A percentile compares a stretch with the other conserved stretches of the same genome.
These are phyloP conservation scores for Ceratocystis ficicola DNA, from an alignment of 2,329 filamentous ascomycete species.

Conservation along the genomic window DNA sequence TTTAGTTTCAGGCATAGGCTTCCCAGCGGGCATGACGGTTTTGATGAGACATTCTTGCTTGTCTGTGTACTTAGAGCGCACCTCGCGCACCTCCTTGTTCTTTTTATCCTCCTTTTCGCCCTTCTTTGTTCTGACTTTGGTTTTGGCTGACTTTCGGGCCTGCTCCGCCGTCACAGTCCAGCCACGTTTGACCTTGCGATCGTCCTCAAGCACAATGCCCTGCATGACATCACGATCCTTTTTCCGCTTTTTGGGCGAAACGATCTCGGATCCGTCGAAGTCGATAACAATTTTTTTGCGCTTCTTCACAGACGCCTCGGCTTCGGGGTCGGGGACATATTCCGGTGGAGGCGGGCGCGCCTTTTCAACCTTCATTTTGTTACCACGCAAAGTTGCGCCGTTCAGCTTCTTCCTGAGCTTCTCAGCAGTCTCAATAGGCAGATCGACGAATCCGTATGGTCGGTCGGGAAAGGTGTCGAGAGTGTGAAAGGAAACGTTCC, in stretches of 20 bases:
- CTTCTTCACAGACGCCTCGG: slow-evolving; percentile 30
- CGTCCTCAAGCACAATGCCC: slow-evolving; percentile 60
- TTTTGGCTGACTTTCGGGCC: slow-evolving; percentile 37
- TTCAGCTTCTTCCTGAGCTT: slow-evolving; percentile 85
- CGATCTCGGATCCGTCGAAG: slow-evolving; percentile 28
- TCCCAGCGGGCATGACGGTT: slow-evolving; percentile 50
- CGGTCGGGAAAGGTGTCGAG: slow-evolving; percentile 82
- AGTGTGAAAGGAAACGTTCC: slow-evolving; percentile 77
- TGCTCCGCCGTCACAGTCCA: slow-evolving; percentile 61
- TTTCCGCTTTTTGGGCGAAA: slow-evolving; percentile 38
- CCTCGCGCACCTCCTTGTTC: slow-evolving; percentile 44
- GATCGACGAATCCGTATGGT: slow-evolving; percentile 78
- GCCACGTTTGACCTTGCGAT: slow-evolving; percentile 72
- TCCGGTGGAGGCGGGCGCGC: slow-evolving; percentile 47
- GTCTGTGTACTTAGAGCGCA: slow-evolving; percentile 68
- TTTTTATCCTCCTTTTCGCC: slow-evolving; percentile 37
- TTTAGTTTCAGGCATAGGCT: slow-evolving; percentile 33
- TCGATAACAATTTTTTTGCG: slow-evolving; percentile 31
- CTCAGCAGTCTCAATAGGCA: slow-evolving; percentile 72
- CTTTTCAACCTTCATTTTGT: slow-evolving; percentile 72
- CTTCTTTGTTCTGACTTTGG: slow-evolving; percentile 30
- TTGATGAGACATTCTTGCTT: slow-evolving; percentile 75
- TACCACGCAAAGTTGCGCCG: slow-evolving; percentile 70
- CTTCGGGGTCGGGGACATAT: slow-evolving; percentile 30
- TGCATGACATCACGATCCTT: slow-evolving; percentile 40